Evolutionary conservation across 2,329 filamentous ascomycete species (phyloP), one percentile per base, ranked within the genome.

Genomic region (Bipolaris zeicola): DNA sequence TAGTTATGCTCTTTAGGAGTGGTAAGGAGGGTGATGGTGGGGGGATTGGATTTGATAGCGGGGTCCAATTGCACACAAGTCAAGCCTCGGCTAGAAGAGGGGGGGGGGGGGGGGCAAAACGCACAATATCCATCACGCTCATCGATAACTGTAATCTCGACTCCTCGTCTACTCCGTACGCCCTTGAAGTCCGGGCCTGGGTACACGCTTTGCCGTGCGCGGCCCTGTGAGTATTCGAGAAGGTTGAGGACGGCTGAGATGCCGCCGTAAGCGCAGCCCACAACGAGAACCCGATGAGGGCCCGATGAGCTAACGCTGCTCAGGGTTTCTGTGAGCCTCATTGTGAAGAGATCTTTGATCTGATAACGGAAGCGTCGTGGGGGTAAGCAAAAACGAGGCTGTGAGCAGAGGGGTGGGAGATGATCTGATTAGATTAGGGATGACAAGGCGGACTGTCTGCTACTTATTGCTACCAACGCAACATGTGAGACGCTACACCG

Each of bases 91-190:
- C 47, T 63, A 65, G 55, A 57, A 52, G 57, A 52, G 60, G 47
- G 42, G 59, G 26, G 59, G 22, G 51, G 60, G 47, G 42, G 59
- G 26, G 59, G 22, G 51, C 58, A 41, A 31, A 31, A 62, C 87
- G 66, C 79, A 92, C 89, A 92, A 73, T 87, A 92, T n/a, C 90
- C 90, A 79, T 93, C 90, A n/a, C 89, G 81, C 74, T 92, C 89
- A 66, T 93, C 89, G 22, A 91, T 86, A 20, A 93, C 82, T 20
- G 88, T 92, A 48, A 93, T 87, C 36, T 91, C 83, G 13, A 91
- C 75, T 1, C 85, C 81, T 42, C 88, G 79, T 22, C 78, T 80
- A 42, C 79, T 78, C 18, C 59, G 70, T 28, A 38, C 64, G 37
- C 63, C 71, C 52, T 61, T 77, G 62, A 76, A 70, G 20, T 73